Conservation (phyloP, 352 stramenopile genomes). For the Phytopythium montanum region DNA sequence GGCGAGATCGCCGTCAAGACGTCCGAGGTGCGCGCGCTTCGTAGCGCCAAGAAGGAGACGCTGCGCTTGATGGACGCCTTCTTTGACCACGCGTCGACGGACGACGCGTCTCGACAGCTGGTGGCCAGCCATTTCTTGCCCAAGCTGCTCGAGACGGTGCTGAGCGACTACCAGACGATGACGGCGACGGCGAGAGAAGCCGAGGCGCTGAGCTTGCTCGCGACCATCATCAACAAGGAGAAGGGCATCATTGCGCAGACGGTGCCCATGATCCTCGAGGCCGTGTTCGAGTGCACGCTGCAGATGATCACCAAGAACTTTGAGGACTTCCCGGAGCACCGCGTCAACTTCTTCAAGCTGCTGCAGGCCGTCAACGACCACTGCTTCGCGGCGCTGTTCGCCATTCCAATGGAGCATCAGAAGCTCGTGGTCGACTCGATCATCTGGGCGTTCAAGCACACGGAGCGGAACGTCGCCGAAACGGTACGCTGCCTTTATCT, state of each 20-base stretch:
- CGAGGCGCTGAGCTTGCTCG: conserved; percentile 95
- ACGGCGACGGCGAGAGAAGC: conserved; percentile 73
- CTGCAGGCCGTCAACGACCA: conserved; percentile 94
- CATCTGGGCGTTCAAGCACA: conserved; percentile 99
- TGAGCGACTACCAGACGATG: conserved; percentile 94
- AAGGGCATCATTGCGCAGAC: conserved; percentile 83
- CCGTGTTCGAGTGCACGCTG: conserved; percentile 98
- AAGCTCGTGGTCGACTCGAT: conserved; percentile 99
- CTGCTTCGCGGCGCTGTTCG: conserved; percentile 97
- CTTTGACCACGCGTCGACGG: conserved; percentile 82
- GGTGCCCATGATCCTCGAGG: conserved; percentile 95
- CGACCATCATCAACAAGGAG: conserved; percentile 96
- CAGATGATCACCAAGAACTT: conserved; percentile 99
- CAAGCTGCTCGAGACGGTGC: conserved; percentile 94
- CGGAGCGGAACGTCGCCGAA: conserved; percentile 97
- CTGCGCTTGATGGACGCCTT: conserved; percentile 96
- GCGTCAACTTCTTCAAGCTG: conserved; percentile 99
- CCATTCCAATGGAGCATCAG: conserved; percentile 95
- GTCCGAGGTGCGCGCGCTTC: conserved; percentile 90
- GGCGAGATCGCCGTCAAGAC: conserved; percentile 95
- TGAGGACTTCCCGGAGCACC: conserved; percentile 98
- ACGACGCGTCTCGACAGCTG: conserved; percentile 71
- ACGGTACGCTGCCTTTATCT: conserved; percentile 52
- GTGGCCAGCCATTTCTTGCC: conserved; percentile 95
- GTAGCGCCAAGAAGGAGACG: conserved; percentile 97